These are phyloP conservation scores for Apocynum venetum DNA, from an alignment of 257 asterid genomes.

Conservation along the genomic window DNA sequence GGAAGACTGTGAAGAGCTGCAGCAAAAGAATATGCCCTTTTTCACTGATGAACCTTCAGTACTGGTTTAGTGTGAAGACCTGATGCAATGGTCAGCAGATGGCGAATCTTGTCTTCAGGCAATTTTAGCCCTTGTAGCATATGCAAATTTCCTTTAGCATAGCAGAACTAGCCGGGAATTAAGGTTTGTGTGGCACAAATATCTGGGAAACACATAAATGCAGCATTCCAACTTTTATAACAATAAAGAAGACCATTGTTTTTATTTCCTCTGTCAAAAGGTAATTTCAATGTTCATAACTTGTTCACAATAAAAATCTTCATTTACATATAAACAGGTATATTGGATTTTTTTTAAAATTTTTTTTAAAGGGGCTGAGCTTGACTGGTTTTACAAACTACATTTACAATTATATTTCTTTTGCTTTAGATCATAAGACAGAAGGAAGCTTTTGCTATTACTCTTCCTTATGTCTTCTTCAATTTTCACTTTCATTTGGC, in stretches of 20 bases:
- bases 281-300: background rate
- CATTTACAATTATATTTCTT: too few species aligned
- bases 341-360: too few species aligned
- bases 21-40: conserved; percentile 60
- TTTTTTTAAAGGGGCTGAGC: too few species aligned
- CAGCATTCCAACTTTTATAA: background rate
- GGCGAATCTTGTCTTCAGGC: background rate
- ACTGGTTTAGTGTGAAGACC: conserved; percentile 17
- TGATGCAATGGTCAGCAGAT: background rate
- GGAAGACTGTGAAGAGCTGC: conserved; percentile 50
- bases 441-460: too few species aligned
- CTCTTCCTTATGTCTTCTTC: too few species aligned
- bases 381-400: too few species aligned
- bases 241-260: background rate
- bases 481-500: too few species aligned
- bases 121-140: background rate
- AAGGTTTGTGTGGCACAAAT: background rate
- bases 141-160: background rate
- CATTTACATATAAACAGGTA: too few species aligned
- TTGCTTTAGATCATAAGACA: too few species aligned
- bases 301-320: too few species aligned
- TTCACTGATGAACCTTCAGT: conserved; percentile 45
- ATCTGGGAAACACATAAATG: background rate
- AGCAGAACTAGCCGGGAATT: background rate
- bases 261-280: background rate